Evolutionary conservation across 306 rosid species (phyloP).

Genomic region (Hippophae rhamnoides): DNA sequence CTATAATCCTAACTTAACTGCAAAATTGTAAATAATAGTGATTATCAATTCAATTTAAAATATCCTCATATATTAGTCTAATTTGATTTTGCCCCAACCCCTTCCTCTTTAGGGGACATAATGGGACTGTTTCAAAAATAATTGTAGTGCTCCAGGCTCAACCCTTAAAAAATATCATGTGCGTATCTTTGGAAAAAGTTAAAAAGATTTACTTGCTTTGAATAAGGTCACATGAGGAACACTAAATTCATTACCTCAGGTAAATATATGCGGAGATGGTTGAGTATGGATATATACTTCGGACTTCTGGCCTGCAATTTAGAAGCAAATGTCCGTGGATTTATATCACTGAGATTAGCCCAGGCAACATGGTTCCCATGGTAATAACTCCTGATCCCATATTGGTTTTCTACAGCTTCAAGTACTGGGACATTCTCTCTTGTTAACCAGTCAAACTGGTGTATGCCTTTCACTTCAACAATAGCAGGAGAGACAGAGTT

Average conservation of each 20-base stretch:
- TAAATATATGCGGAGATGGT: constrained; percentile 89
- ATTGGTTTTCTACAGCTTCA: constrained; percentile 91
- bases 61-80: no score
- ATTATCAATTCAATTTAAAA: no score
- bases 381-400: constrained; percentile 80
- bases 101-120: no score
- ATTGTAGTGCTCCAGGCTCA: no score
- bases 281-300: constrained; percentile 91
- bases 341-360: constrained; percentile 62
- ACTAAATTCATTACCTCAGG: constrained; percentile 61
- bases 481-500: constrained; percentile 85
- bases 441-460: constrained; percentile 99
- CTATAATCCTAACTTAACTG: no score
- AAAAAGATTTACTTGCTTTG: not conserved
- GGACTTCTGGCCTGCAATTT: constrained; percentile 94
- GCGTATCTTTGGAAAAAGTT: no score
- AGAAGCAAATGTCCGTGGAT: constrained; percentile 67
- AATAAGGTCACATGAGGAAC: not conserved
- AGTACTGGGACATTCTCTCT: constrained; percentile 97
- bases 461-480: constrained; percentile 91
- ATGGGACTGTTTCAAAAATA: no score
- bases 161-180: no score
- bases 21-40: no score
- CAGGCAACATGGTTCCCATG: constrained; percentile 76
- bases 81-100: no score